A percentile compares a stretch with the other conserved stretches of the same genome.
Evolutionary conservation across 495 filamentous ascomycete species (phyloP).

Genomic region (Glarea lozoyensis): DNA sequence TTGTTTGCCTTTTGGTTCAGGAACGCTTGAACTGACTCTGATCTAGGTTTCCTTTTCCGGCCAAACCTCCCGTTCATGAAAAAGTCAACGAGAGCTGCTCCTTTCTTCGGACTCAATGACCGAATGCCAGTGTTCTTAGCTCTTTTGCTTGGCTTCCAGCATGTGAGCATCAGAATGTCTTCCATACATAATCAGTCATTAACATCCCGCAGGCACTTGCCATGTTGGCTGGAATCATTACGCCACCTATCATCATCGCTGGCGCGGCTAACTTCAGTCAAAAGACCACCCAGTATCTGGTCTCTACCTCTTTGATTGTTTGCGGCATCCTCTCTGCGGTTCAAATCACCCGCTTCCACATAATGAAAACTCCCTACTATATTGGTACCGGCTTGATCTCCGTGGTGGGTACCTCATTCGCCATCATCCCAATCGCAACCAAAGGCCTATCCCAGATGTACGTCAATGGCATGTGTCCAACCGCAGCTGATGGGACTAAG

Average conservation of each 20-base stretch:
- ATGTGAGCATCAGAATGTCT: conserved; percentile 26
- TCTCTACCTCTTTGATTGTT: conserved; percentile 83
- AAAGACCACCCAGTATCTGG: conserved; percentile 65
- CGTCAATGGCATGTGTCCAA: conserved; percentile 65
- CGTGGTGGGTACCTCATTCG: conserved; percentile 83
- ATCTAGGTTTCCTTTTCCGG: conserved; percentile 44
- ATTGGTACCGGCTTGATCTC: conserved; percentile 84
- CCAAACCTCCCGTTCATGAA: conserved; percentile 81
- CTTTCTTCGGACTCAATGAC: conserved; percentile 86
- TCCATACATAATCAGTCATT: conserved; percentile 22
- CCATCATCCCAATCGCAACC: conserved; percentile 75
- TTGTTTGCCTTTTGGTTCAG: no score
- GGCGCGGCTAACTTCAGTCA: conserved; percentile 55
- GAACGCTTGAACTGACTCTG: no score
- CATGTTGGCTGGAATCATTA: conserved; percentile 53
- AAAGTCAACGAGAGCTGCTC: conserved; percentile 50
- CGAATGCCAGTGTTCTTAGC: conserved; percentile 72
- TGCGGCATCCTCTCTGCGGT: conserved; percentile 70
- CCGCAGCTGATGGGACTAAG: conserved; percentile 48
- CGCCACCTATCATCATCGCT: conserved; percentile 71
- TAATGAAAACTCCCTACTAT: conserved; percentile 70
- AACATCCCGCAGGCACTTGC: conserved; percentile 30
- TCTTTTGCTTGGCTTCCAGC: conserved; percentile 62
- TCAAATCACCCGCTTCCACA: conserved; percentile 80
- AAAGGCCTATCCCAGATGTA: conserved; percentile 84